Evolutionary conservation across 306 rosid genomes (phyloP), one percentile per base, ranked within the genome.

Genomic region (Medicago truncatula): DNA sequence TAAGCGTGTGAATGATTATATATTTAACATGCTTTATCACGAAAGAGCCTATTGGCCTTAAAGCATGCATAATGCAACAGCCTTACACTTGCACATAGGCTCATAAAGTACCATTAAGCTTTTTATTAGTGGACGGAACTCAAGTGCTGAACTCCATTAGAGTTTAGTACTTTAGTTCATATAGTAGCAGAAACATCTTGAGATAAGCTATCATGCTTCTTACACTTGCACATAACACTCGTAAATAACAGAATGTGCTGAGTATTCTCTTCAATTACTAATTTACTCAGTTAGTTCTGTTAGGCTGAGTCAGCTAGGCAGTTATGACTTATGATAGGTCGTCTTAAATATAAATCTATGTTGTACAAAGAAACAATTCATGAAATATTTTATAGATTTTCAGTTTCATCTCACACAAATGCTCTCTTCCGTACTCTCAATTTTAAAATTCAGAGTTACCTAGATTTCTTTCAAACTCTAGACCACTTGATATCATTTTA

Each of bases 51-150:
- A 1, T 14, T n/a, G 14, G 21, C 8, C 21, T 64, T 50, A 13
- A 39, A 76, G 36, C 39, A 9, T 67, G 62, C 36, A 76, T 17
- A 52, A 49, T 63, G 64, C 64, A 58, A 58, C 14, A 58, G 39
- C 17, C 38, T 58, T 58, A 58, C 64, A 28, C 31, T 28, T 28
- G 31, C 31, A 28, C 31, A 28, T 28, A 28, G 31, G 31, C 31
- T 25, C 28, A 25, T 25, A 25, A 25, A 25, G 28, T 25, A 31
- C 36, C 36, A 31, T 18, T 54, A 20, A 54, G 61, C 61, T 54
- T 54, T 54, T 54, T 9, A 54, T 17, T 18, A 18, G 61, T 54
- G 31, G 15, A 56, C 61, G 31, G 20, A 25, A 31, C 40, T 59
- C 40, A 1, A 25, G 38, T 6, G 28, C 40, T 28, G 17, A 59